phyloP scores from a whole-genome alignment of 139 green algal genomes.

The Closterium sp. region DNA sequence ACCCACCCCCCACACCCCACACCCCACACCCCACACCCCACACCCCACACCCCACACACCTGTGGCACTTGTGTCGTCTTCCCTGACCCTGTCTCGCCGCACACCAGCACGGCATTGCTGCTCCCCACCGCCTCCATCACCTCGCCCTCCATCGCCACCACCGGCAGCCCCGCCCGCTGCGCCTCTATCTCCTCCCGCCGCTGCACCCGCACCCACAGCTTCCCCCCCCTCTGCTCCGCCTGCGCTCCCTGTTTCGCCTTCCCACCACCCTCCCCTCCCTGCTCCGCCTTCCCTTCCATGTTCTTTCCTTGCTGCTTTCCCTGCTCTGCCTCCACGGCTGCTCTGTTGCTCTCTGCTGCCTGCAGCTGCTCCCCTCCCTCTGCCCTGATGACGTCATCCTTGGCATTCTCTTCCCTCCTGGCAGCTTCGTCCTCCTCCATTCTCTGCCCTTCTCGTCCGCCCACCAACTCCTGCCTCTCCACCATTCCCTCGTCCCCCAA shows the following conservation, averaged over 20 bases:
- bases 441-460: background rate
- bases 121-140: conserved; percentile 63
- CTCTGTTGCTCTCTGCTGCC: background rate
- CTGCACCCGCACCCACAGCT: background rate
- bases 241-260: background rate
- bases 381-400: background rate
- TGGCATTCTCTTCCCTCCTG: background rate
- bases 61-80: conserved; percentile 80
- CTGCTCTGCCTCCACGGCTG: background rate
- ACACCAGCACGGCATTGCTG: conserved; percentile 74
- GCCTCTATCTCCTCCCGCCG: background rate
- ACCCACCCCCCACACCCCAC: background rate
- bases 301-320: background rate
- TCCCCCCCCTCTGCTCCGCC: background rate
- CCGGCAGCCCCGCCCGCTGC: conserved; percentile 33
- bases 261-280: background rate
- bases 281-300: background rate
- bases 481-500: background rate
- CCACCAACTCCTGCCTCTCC: background rate
- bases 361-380: background rate
- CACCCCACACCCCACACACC: conserved; percentile 45
- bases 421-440: background rate
- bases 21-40: background rate
- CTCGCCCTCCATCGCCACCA: conserved; percentile 46
- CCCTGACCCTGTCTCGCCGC: conserved; percentile 84